Conservation (phyloP, 2,329 filamentous ascomycete genomes). For the Botryotinia narcissicola region DNA sequence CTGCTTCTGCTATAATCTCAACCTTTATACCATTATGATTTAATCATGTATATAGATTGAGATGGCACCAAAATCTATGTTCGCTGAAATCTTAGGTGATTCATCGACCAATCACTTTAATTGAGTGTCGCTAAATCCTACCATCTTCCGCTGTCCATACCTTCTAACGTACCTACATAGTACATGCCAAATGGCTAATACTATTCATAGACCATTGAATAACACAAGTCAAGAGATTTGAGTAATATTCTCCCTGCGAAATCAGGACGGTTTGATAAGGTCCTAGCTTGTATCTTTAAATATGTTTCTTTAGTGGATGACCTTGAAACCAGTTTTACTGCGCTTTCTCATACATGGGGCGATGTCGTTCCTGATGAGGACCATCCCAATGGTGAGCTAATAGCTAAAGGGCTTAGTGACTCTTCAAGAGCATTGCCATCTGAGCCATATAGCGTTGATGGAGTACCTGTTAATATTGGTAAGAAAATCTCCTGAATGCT, state of each 20-base stretch:
- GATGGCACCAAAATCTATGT: too few species aligned
- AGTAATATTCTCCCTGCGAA: background rate
- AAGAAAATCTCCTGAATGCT: background rate
- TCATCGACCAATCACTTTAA: too few species aligned
- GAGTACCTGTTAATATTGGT: background rate
- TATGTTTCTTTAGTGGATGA: background rate
- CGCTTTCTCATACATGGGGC: background rate
- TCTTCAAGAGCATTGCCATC: too few species aligned
- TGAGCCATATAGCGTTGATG: background rate
- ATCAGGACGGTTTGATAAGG: background rate
- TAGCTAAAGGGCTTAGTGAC: too few species aligned
- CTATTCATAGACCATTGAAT: background rate
- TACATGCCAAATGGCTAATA: background rate
- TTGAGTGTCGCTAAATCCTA: too few species aligned
- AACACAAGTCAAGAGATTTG: background rate
- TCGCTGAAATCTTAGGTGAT: too few species aligned
- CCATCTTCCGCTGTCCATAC: too few species aligned
- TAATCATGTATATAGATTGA: too few species aligned
- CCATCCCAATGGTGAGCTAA: too few species aligned
- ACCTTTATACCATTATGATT: too few species aligned
- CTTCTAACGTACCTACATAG: too few species aligned
- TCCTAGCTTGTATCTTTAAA: background rate
- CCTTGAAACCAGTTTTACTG: background rate
- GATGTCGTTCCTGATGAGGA: background rate
- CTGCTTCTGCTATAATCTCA: too few species aligned